Evolutionary conservation across 163 green algal genomes (phyloP).

Genomic region (Scenedesmus sp.): DNA sequence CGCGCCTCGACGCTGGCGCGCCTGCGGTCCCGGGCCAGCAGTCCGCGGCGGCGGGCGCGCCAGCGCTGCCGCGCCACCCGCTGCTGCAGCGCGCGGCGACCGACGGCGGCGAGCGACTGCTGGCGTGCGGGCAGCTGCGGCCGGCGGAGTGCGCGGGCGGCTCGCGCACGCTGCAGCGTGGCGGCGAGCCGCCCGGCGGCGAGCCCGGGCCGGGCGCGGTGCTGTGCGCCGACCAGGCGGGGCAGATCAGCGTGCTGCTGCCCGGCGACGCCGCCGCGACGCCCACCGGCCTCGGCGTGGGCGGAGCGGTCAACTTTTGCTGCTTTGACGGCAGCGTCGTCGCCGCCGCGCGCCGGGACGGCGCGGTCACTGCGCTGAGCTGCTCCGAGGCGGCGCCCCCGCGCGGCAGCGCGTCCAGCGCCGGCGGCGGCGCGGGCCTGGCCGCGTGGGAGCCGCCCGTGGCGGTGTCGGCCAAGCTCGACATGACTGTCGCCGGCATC

Average conservation of each 20-base stretch:
- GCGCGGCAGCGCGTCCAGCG: background rate
- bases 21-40: background rate
- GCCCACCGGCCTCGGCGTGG: background rate
- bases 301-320: no score
- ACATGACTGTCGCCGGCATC: conserved; percentile 32
- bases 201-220: background rate
- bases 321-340: conserved; percentile 27
- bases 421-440: background rate
- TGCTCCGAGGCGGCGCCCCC: conserved; percentile 5
- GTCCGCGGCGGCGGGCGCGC: background rate
- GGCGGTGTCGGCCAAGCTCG: conserved; percentile 38
- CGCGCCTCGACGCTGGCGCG: background rate
- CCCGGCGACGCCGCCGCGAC: background rate
- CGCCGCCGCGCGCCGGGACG: conserved; percentile 25
- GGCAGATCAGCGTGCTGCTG: conserved; percentile 14
- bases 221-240: conserved; percentile 10
- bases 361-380: conserved; percentile 25
- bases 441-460: background rate
- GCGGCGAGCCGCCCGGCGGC: background rate
- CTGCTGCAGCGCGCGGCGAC: conserved; percentile 4
- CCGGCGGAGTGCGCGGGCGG: background rate
- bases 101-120: background rate
- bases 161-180: background rate
- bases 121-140: conserved; percentile 30
- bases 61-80: conserved; percentile 13